phyloP scores from a whole-genome alignment of 1,139 yeast species.

The Scheffersomyces segobiensis region DNA sequence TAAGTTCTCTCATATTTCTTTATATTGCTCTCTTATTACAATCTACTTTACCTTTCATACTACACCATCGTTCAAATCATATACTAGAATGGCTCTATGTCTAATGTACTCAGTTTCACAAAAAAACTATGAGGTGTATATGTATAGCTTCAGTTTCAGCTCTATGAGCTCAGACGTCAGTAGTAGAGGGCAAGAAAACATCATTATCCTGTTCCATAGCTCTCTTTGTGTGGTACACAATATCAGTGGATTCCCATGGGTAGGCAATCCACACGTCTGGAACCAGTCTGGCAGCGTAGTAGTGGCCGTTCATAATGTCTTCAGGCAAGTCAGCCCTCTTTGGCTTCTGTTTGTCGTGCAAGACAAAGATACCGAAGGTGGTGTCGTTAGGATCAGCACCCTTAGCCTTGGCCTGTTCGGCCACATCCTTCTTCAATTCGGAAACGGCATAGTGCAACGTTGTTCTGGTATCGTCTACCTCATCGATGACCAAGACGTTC shows the following conservation, averaged over 20 bases:
- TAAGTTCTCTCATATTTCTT: too few relatives aligned
- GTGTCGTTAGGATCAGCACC: conserved; percentile 49
- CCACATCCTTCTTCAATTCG: conserved; percentile 84
- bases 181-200: conserved; percentile 44
- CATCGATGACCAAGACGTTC: conserved; percentile 82
- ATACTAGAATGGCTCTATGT: neutral
- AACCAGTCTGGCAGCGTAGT: conserved; percentile 87
- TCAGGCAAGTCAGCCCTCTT: conserved; percentile 78
- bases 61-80: neutral
- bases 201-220: conserved; percentile 76
- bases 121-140: neutral
- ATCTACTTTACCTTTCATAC: neutral
- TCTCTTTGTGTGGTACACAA: conserved; percentile 78
- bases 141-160: neutral
- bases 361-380: conserved; percentile 83
- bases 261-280: conserved; percentile 97
- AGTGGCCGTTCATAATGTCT: conserved; percentile 69
- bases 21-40: neutral
- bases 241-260: conserved; percentile 95
- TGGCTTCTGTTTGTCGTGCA: conserved; percentile 89
- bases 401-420: conserved; percentile 24
- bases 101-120: conserved; percentile 2
- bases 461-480: conserved; percentile 94
- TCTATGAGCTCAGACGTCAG: conserved; percentile 9
- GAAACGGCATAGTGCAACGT: conserved; percentile 89